Evolutionary conservation across 2,329 filamentous ascomycete species (phyloP).

Genomic region (Knufia petricola): DNA sequence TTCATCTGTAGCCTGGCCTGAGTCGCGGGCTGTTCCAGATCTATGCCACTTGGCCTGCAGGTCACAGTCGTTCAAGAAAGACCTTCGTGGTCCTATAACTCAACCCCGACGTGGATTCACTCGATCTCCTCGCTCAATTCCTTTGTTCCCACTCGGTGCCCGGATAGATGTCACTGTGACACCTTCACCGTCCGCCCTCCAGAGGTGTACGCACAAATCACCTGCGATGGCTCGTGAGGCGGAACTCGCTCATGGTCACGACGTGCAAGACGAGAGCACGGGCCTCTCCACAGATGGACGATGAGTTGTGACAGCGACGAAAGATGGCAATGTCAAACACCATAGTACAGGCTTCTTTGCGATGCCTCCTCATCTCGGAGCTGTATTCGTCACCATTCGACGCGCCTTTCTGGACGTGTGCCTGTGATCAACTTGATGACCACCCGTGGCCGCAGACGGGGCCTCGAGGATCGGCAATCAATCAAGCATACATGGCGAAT

Average conservation of each 20-base stretch:
- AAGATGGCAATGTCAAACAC: too few relatives aligned
- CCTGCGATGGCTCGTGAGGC: not conserved
- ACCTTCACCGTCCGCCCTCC: not conserved
- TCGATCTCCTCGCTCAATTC: not conserved
- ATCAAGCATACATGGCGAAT: too few relatives aligned
- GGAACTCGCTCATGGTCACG: not conserved
- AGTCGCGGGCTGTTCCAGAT: not conserved
- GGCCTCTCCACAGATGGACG: too few relatives aligned
- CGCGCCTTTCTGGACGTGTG: too few relatives aligned
- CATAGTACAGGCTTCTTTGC: too few relatives aligned
- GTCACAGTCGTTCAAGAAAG: not conserved
- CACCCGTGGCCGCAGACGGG: too few relatives aligned
- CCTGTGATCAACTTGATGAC: too few relatives aligned
- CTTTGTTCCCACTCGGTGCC: not conserved
- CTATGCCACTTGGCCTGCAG: not conserved
- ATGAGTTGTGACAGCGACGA: too few relatives aligned
- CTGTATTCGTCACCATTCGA: too few relatives aligned
- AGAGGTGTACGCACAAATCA: not conserved
- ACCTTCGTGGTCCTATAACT: not conserved
- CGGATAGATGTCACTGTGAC: not conserved
- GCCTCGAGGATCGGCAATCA: too few relatives aligned
- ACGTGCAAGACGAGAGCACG: not conserved
- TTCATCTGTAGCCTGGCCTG: not conserved
- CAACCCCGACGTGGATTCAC: not conserved
- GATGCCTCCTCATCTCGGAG: too few relatives aligned